Conservation (phyloP, 192 early-diverging fungal species). For the Dimargaris cristalligena region DNA sequence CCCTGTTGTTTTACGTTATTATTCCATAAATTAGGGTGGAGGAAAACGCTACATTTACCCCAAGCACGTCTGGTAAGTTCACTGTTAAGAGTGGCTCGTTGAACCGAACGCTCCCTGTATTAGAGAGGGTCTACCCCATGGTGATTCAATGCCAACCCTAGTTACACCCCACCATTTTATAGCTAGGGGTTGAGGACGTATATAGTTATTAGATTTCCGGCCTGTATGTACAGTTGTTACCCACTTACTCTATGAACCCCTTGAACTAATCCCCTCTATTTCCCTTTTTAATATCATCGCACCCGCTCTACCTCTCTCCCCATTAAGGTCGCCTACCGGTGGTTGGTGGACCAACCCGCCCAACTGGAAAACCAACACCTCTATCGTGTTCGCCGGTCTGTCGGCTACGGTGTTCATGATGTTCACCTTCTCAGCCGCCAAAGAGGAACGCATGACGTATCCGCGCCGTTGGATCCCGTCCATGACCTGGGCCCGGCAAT, state of each 20-base stretch:
- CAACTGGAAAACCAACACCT: conserved; percentile 33
- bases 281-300: not conserved
- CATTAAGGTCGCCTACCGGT: conserved; percentile 19
- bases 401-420: conserved; percentile 25
- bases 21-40: not conserved
- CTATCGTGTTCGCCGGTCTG: conserved; percentile 18
- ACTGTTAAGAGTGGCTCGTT: not conserved
- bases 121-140: too few relatives aligned
- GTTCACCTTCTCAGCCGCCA: conserved; percentile 39
- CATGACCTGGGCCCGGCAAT: conserved; percentile 34
- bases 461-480: conserved; percentile 33
- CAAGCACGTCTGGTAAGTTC: conserved; percentile 2
- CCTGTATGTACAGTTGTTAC: too few relatives aligned
- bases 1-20: too few relatives aligned
- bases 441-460: conserved; percentile 21
- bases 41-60: conserved; percentile 8
- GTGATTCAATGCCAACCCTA: too few relatives aligned
- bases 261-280: not conserved
- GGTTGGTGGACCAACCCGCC: conserved; percentile 48
- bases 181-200: too few relatives aligned
- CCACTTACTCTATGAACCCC: too few relatives aligned
- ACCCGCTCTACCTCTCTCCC: not conserved
- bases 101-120: too few relatives aligned
- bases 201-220: too few relatives aligned
- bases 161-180: too few relatives aligned